Evolutionary conservation across 2,329 filamentous ascomycete species (phyloP).

Genomic region (Aspergillus sp.): DNA sequence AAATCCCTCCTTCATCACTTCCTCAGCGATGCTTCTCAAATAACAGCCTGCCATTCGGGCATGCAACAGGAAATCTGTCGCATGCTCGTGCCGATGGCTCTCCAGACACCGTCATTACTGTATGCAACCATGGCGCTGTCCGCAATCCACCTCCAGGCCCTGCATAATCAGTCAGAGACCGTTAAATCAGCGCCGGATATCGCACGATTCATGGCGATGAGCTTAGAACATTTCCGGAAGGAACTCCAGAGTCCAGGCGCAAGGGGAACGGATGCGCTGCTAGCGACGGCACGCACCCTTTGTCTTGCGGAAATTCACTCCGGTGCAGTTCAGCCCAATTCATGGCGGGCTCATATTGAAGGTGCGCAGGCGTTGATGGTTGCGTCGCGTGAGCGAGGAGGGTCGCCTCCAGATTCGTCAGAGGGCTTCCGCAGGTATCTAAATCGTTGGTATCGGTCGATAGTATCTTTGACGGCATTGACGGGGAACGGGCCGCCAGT

Average conservation of each 20-base stretch:
- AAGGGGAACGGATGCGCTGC: constrained; percentile 34
- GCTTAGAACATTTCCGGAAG: constrained; percentile 41
- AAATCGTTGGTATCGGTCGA: constrained; percentile 43
- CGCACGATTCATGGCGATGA: constrained; percentile 40
- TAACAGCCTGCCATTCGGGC: constrained; percentile 41
- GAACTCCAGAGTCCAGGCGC: constrained; percentile 37
- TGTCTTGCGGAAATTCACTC: constrained; percentile 46
- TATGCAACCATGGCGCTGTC: constrained; percentile 46
- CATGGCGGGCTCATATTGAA: constrained; percentile 46
- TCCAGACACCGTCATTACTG: constrained; percentile 43
- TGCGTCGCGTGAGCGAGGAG: constrained; percentile 19
- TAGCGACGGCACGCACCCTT: constrained; percentile 44
- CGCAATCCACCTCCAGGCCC: constrained; percentile 41
- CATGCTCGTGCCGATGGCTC: constrained; percentile 46
- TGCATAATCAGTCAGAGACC: constrained; percentile 36
- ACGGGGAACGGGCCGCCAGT: constrained; percentile 40
- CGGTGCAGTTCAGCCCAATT: constrained; percentile 39
- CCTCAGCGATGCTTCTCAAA: constrained; percentile 41
- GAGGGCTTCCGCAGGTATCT: constrained; percentile 39
- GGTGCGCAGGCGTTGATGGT: constrained; percentile 42
- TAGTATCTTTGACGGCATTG: constrained; percentile 43
- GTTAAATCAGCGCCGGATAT: constrained; percentile 40
- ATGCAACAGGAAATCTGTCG: constrained; percentile 45
- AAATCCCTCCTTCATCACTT: constrained; percentile 43
- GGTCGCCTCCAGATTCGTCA: constrained; percentile 25